phyloP scores from a whole-genome alignment of 1,284 basidiomycete species.

The Pyrrhoderma lamaoense region DNA sequence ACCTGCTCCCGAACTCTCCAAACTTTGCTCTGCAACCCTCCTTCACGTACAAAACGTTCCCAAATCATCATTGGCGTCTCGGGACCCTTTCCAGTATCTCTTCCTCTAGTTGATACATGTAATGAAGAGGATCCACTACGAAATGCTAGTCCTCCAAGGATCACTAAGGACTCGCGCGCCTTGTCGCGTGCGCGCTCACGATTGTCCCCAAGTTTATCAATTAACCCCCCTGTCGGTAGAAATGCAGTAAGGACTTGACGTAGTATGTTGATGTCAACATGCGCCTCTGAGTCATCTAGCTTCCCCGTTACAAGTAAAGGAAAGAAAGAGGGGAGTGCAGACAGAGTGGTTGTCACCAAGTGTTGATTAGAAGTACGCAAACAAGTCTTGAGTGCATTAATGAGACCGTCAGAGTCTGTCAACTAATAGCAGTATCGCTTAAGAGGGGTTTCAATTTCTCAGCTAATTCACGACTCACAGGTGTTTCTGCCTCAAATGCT shows the following conservation, averaged over 20 bases:
- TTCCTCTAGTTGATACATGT: slow-evolving; percentile 37
- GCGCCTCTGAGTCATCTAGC: slow-evolving; percentile 22
- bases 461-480: slow-evolving; percentile 39
- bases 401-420: slow-evolving; percentile 58
- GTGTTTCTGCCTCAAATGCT: slow-evolving; percentile 58
- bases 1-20: slow-evolving; percentile 83
- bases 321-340: slow-evolving; percentile 55
- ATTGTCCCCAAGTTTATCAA: slow-evolving; percentile 78
- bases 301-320: slow-evolving; percentile 44
- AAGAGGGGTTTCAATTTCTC: background rate
- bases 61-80: slow-evolving; percentile 73
- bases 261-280: slow-evolving; percentile 48
- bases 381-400: slow-evolving; percentile 63
- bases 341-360: slow-evolving; percentile 65
- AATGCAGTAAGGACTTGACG: slow-evolving; percentile 62
- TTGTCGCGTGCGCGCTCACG: slow-evolving; percentile 66
- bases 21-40: slow-evolving; percentile 68
- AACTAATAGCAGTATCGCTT: slow-evolving; percentile 38
- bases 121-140: slow-evolving; percentile 40
- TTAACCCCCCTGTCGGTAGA: slow-evolving; percentile 63
- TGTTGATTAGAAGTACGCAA: slow-evolving; percentile 78
- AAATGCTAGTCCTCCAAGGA: slow-evolving; percentile 66
- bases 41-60: slow-evolving; percentile 69
- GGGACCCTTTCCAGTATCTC: slow-evolving; percentile 54
- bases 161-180: slow-evolving; percentile 67